Base-by-base conservation (phyloP, 805 yeast genomes). In the Yarrowia bubula region DNA sequence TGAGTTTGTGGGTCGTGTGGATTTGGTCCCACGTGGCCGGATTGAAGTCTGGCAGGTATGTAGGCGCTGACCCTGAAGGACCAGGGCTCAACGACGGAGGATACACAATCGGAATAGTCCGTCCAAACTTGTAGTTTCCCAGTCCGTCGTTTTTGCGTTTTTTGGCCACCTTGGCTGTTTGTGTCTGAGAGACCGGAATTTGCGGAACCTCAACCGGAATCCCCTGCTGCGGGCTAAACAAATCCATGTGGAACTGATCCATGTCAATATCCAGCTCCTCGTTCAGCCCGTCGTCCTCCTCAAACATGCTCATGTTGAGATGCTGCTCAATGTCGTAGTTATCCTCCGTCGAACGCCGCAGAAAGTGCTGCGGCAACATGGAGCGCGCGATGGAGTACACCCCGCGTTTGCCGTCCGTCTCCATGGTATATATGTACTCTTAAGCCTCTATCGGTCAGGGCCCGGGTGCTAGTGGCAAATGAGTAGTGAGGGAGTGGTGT, bases 301-400 rank as follows among this genome's bases (percentile, higher is more conserved):
- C 61, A 41, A 69, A 65, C 66, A 70, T 65, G 47, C 66, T 71
- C 69, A 70, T 66, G 66, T 66, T 67, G 35, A 70, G 63, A 39
- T 70, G 71, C 57, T 70, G 70, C 14, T 68, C 57, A 14, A 70
- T 35, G 61, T 70, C 73, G 65, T 65, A 70, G 17, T 66, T 65
- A 18, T 63, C 67, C 37, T 37, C 28, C 64, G 38, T 50, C 3
- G 70, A 37, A 3, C 47, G 46, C 17, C 61, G 37, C 61, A 55
- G 47, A 38, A 55, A 55, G 17, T 55, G 46, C 38, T 55, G 61
- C 31, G 61, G 61, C 47, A 55, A 38, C 61, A 55, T 55, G 32
- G 61, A 55, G 14, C 61, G 61, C 3, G 61, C 61, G 31, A 55
- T 55, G 38, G 61, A 55, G 47, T 55, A 55, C 47, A 55, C 61